Conservation (phyloP, 257 asterid genomes). For the Penstemon newberryi region DNA sequence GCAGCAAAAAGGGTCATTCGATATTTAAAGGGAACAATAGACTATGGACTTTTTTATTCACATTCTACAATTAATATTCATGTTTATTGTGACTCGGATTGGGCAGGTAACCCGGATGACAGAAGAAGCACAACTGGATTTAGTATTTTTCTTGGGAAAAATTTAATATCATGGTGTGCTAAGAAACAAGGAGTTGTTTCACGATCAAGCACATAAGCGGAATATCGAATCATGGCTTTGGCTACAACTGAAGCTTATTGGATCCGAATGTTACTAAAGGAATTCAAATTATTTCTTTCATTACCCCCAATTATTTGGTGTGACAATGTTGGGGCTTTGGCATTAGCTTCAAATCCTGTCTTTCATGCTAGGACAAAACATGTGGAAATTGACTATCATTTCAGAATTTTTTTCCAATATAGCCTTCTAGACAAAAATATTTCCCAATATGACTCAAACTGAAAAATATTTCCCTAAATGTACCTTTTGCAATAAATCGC, state of each 20-base stretch:
- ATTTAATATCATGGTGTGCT: not conserved
- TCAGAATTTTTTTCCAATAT: too few species aligned
- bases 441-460: too few species aligned
- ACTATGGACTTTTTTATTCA: not conserved
- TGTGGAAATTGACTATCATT: not conserved
- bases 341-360: not conserved
- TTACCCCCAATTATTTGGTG: not conserved
- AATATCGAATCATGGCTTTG: not conserved
- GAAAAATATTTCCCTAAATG: too few species aligned
- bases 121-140: not conserved
- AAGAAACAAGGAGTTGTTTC: not conserved
- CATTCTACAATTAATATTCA: not conserved
- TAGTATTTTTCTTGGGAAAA: not conserved
- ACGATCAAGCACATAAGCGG: not conserved
- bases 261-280: not conserved
- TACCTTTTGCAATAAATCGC: too few species aligned
- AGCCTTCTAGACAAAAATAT: too few species aligned
- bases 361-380: not conserved
- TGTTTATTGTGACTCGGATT: not conserved
- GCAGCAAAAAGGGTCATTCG: not conserved
- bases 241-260: not conserved
- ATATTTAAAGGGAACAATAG: not conserved
- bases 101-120: not conserved
- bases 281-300: not conserved
- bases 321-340: not conserved